A percentile compares a stretch with the other conserved stretches of the same genome.
Evolutionary conservation across 495 filamentous ascomycete genomes (phyloP).

Genomic region (Penicillium pulvis): DNA sequence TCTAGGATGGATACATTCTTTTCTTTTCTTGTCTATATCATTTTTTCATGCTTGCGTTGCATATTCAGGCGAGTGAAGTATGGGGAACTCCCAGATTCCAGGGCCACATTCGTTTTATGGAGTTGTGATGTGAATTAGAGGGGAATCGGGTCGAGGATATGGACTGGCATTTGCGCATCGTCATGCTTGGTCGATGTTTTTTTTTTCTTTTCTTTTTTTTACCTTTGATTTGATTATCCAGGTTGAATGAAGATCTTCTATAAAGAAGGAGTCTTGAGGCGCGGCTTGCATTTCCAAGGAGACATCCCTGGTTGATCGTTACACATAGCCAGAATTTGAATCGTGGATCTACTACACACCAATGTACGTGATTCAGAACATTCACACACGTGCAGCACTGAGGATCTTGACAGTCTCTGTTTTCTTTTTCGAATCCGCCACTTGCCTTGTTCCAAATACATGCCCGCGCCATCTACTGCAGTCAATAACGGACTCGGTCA

Average conservation of each 20-base stretch:
- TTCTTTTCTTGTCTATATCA: slow-evolving; percentile 2
- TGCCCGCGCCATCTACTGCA: not conserved
- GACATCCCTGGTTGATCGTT: slow-evolving; percentile 17
- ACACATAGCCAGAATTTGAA: slow-evolving; percentile 1
- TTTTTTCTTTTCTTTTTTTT: slow-evolving; percentile 1
- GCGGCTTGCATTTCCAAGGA: slow-evolving; percentile 16
- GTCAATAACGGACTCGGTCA: slow-evolving; percentile 14
- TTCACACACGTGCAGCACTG: not conserved
- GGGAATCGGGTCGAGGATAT: not conserved
- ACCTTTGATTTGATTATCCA: not conserved
- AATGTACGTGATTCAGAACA: not conserved
- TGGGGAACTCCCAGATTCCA: not conserved
- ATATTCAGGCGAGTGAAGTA: not conserved
- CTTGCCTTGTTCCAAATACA: not conserved
- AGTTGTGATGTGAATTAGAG: not conserved
- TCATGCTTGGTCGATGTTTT: not conserved
- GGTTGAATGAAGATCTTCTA: slow-evolving; percentile 12
- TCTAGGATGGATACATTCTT: not conserved
- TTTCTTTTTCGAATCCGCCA: not conserved
- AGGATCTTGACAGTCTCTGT: not conserved
- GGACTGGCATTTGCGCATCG: not conserved
- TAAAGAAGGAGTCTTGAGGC: slow-evolving; percentile 2
- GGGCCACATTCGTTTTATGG: slow-evolving; percentile 10
- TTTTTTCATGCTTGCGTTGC: not conserved
- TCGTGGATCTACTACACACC: not conserved